phyloP scores from a whole-genome alignment of 495 filamentous ascomycete genomes.

The Hypoxylon lienhwacheense region DNA sequence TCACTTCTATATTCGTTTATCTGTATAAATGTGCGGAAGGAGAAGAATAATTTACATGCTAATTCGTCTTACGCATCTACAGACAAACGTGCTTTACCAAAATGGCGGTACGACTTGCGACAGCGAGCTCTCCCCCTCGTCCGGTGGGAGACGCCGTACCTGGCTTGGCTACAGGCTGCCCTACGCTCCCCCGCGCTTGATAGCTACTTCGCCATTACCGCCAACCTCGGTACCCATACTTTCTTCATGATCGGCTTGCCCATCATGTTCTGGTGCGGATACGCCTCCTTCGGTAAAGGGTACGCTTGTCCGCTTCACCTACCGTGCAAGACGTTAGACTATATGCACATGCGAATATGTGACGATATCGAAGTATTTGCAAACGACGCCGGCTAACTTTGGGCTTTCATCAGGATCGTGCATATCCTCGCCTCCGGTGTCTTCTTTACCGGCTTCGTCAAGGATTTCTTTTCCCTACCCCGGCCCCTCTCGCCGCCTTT shows the following conservation, averaged over 20 bases:
- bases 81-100: constrained; percentile 83
- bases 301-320: constrained; percentile 47
- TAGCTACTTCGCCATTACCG: constrained; percentile 93
- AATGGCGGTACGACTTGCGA: constrained; percentile 86
- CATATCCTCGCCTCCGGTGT: constrained; percentile 87
- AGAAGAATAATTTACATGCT: constrained; percentile 1
- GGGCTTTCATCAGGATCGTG: constrained; percentile 65
- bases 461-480: constrained; percentile 93
- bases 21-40: constrained; percentile 9
- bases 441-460: constrained; percentile 90
- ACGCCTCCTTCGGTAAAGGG: constrained; percentile 77
- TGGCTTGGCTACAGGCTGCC: constrained; percentile 79
- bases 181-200: constrained; percentile 80
- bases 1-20: not conserved
- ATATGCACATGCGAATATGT: not conserved
- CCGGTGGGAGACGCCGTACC: constrained; percentile 92
- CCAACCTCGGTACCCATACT: constrained; percentile 96
- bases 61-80: constrained; percentile 13
- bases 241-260: constrained; percentile 96
- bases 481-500: constrained; percentile 91
- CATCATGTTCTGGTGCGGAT: constrained; percentile 94
- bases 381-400: too few relatives aligned
- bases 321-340: not conserved
- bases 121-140: constrained; percentile 81
- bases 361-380: not conserved